These are phyloP conservation scores for Gossypium mustelinum DNA, from an alignment of 345 rosid genomes.

Conservation along the genomic window DNA sequence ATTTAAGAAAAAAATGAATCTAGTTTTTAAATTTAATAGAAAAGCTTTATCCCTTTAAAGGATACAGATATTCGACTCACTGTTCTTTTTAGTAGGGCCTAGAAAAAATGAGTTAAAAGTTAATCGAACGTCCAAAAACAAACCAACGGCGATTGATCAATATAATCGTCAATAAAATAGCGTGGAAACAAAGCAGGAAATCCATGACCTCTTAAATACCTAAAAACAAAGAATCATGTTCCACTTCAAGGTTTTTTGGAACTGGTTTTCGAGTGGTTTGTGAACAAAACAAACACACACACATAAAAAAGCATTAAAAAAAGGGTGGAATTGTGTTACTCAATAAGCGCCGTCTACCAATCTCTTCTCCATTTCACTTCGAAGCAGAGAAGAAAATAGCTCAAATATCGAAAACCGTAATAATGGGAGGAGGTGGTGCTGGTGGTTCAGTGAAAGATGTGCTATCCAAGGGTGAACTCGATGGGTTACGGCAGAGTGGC, in stretches of 20 bases:
- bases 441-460: constrained; percentile 86
- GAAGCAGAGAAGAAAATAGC: not conserved
- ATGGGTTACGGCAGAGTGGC: constrained; percentile 44
- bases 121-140: not conserved
- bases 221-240: not conserved
- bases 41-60: too few species aligned
- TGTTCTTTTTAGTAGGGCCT: too few species aligned
- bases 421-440: constrained; percentile 1
- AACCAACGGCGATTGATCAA: not conserved
- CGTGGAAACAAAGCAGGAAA: not conserved
- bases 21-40: too few species aligned
- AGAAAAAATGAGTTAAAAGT: too few species aligned
- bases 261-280: not conserved
- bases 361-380: not conserved
- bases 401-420: not conserved
- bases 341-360: too few species aligned
- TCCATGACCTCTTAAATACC: not conserved
- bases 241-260: not conserved
- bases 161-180: constrained; percentile 1
- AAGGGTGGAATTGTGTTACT: not conserved
- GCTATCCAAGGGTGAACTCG: constrained; percentile 75
- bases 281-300: not conserved
- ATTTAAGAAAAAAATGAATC: too few species aligned
- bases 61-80: too few species aligned
- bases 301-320: not conserved